A percentile compares a stretch with the other conserved stretches of the same genome.
phyloP scores from a whole-genome alignment of 768 basidiomycete species.

The Stropharia rugosoannulata region DNA sequence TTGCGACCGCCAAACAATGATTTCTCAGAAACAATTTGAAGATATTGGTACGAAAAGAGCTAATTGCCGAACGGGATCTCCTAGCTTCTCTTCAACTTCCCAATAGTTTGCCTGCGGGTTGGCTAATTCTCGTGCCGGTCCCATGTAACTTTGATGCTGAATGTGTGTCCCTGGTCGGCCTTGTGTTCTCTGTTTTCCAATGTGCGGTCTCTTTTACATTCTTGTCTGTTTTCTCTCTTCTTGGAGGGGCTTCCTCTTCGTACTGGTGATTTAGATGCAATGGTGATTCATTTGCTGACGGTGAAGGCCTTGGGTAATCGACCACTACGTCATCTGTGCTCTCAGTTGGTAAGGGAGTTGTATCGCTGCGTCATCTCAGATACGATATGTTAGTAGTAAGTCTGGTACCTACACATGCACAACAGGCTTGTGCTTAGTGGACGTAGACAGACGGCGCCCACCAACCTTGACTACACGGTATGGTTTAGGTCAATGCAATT shows the following conservation, averaged over 20 bases:
- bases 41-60: neutral
- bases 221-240: slow-evolving; percentile 50
- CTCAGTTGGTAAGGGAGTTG: slow-evolving; percentile 11
- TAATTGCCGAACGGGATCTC: neutral
- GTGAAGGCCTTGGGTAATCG: slow-evolving; percentile 53
- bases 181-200: slow-evolving; percentile 45
- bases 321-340: slow-evolving; percentile 24
- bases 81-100: slow-evolving; percentile 12
- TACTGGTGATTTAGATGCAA: slow-evolving; percentile 35
- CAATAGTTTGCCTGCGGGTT: slow-evolving; percentile 45
- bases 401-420: slow-evolving; percentile 27
- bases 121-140: slow-evolving; percentile 51
- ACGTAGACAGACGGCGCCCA: slow-evolving; percentile 49
- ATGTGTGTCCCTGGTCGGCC: slow-evolving; percentile 45
- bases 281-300: slow-evolving; percentile 28
- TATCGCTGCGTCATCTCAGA: neutral
- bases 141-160: slow-evolving; percentile 35
- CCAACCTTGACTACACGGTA: slow-evolving; percentile 42
- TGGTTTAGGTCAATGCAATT: neutral
- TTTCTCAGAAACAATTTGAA: neutral
- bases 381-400: neutral
- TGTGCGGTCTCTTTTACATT: slow-evolving; percentile 45
- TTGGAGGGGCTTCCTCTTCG: slow-evolving; percentile 46
- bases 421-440: slow-evolving; percentile 37
- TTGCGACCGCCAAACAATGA: slow-evolving; percentile 14